Evolutionary conservation across 345 rosid genomes (phyloP).

Genomic region (Syzygium jambos): DNA sequence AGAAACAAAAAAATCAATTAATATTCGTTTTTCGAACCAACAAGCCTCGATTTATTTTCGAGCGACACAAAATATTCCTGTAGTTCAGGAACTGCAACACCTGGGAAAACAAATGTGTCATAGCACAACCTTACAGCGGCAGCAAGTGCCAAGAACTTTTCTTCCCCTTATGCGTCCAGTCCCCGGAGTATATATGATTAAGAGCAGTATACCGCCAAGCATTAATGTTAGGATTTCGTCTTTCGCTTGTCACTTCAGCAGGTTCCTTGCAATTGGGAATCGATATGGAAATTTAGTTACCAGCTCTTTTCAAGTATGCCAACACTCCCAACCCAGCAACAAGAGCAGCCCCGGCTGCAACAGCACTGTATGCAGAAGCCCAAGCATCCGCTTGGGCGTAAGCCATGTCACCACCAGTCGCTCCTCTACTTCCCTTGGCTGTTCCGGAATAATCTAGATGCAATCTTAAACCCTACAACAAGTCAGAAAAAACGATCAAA

Average conservation of each 20-base stretch:
- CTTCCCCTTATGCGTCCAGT: not conserved
- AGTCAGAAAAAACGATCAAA: not conserved
- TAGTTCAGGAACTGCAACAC: not conserved
- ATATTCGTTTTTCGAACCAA: not conserved
- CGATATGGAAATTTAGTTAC: conserved; percentile 3
- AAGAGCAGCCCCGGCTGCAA: conserved; percentile 92
- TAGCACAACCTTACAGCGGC: not conserved
- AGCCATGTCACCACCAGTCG: conserved; percentile 39
- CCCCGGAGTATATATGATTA: not conserved
- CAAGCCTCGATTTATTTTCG: not conserved
- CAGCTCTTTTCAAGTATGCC: conserved; percentile 68
- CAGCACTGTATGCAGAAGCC: conserved; percentile 80
- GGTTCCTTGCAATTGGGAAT: not conserved
- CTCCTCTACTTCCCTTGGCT: conserved; percentile 25
- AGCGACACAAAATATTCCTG: not conserved
- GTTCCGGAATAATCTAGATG: conserved; percentile 70
- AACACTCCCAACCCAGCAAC: conserved; percentile 80
- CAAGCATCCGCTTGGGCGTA: conserved; percentile 68
- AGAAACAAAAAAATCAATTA: not conserved
- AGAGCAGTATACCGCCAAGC: not conserved
- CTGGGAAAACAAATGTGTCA: not conserved
- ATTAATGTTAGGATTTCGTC: not conserved
- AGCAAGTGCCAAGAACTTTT: not conserved
- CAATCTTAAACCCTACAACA: conserved; percentile 77
- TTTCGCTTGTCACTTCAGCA: not conserved